A percentile compares a stretch with the other conserved stretches of the same genome.
Evolutionary conservation across 2,329 filamentous ascomycete genomes (phyloP).

Genomic region (Pseudocercospora fijiensis): DNA sequence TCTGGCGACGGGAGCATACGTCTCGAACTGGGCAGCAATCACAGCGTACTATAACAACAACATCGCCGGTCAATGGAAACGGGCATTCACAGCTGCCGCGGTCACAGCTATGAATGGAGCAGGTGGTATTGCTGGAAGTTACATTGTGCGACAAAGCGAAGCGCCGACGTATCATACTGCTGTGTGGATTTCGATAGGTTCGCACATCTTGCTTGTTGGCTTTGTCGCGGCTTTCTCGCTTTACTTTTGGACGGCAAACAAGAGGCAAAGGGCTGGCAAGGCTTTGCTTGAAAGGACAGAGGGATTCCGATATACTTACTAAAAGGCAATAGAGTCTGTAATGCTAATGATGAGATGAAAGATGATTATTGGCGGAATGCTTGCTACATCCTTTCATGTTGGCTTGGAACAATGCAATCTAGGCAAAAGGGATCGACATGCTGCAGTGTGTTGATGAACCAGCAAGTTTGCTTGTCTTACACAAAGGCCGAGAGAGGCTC

Average conservation of each 20-base stretch:
- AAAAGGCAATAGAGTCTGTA: constrained; percentile 10
- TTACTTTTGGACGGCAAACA: constrained; percentile 34
- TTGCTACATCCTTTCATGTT: not conserved
- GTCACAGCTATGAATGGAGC: constrained; percentile 61
- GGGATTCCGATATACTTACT: constrained; percentile 50
- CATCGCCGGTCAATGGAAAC: constrained; percentile 63
- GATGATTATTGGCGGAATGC: not conserved
- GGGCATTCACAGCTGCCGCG: constrained; percentile 60
- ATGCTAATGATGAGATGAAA: not conserved
- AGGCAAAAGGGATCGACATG: not conserved
- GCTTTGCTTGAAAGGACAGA: constrained; percentile 34
- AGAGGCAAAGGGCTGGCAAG: constrained; percentile 31
- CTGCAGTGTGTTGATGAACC: not conserved
- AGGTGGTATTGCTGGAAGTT: constrained; percentile 65
- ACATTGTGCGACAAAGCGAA: constrained; percentile 62
- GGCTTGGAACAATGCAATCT: not conserved
- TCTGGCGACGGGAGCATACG: constrained; percentile 66
- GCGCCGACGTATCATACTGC: constrained; percentile 64
- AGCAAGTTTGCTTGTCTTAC: not conserved
- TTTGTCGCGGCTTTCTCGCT: constrained; percentile 32
- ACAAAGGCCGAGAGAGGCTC: not conserved
- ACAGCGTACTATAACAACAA: constrained; percentile 65
- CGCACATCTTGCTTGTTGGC: constrained; percentile 33
- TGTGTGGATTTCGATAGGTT: constrained; percentile 65
- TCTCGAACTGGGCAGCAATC: constrained; percentile 68